Conservation (phyloP, 2,329 filamentous ascomycete genomes). For the Hypoxylon sp. region DNA sequence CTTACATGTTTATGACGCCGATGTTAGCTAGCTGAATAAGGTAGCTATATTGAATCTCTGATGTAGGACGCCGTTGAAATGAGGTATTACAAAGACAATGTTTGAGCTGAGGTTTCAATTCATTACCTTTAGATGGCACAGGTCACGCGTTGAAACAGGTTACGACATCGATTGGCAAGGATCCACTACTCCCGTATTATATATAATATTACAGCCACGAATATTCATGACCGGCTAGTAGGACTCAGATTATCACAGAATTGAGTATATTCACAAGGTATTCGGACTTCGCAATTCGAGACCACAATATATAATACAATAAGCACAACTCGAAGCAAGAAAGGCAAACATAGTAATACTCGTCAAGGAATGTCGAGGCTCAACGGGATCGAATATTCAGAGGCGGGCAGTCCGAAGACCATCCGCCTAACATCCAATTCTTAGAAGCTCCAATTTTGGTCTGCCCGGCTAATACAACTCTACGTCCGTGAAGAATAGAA, state of each 20-base stretch:
- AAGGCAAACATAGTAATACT: background rate
- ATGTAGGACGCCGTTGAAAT: constrained; percentile 3
- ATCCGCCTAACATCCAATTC: constrained; percentile 72
- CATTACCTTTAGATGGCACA: constrained; percentile 5
- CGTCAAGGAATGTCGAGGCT: constrained; percentile 67
- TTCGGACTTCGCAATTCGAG: background rate
- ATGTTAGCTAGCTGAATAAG: background rate
- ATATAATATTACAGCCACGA: constrained; percentile 4
- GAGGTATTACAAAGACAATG: constrained; percentile 1
- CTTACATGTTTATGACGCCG: constrained; percentile 27
- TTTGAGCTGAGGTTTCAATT: constrained; percentile 20
- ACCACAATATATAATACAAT: background rate
- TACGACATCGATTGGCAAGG: constrained; percentile 20
- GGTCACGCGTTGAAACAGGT: constrained; percentile 20
- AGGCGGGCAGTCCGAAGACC: constrained; percentile 49
- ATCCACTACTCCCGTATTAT: constrained; percentile 1
- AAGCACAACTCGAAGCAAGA: background rate
- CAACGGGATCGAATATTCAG: constrained; percentile 74
- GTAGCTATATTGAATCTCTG: background rate
- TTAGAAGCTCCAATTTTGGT: constrained; percentile 72
- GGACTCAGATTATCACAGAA: background rate
- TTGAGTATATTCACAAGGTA: background rate
- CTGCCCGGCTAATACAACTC: constrained; percentile 74
- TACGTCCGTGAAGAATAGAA: constrained; percentile 59
- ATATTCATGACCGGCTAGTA: constrained; percentile 1